phyloP scores from a whole-genome alignment of 768 basidiomycete genomes.

The Gymnopilus dilepis region DNA sequence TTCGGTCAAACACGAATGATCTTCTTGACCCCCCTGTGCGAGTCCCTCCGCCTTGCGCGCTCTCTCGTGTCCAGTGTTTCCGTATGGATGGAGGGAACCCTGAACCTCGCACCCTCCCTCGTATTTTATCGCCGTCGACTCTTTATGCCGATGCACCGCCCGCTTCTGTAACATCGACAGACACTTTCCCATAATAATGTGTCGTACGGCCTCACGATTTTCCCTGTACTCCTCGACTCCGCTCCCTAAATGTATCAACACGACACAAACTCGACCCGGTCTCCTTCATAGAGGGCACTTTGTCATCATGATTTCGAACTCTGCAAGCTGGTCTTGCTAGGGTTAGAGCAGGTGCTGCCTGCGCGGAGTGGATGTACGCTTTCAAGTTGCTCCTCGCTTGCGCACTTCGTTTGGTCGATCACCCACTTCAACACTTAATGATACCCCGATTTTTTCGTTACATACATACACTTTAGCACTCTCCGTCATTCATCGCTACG shows the following conservation, averaged over 20 bases:
- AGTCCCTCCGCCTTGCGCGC: neutral
- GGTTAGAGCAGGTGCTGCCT: neutral
- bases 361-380: no score
- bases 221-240: neutral
- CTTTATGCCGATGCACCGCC: neutral
- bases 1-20: neutral
- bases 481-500: neutral
- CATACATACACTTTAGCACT: no score
- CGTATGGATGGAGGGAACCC: neutral
- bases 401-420: neutral
- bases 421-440: neutral
- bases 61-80: neutral
- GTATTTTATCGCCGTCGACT: constrained; percentile 1
- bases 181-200: neutral
- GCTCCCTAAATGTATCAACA: neutral
- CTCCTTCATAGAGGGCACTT: neutral
- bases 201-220: neutral
- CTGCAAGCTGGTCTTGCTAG: neutral
- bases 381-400: neutral
- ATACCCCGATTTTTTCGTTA: neutral
- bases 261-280: neutral
- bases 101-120: neutral
- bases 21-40: neutral
- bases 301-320: neutral
- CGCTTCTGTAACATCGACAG: neutral